Percentiles rank a stretch among this genome's conserved stretches.
phyloP scores from a whole-genome alignment of 2,329 filamentous ascomycete genomes.

The Pseudogymnoascus sp. region DNA sequence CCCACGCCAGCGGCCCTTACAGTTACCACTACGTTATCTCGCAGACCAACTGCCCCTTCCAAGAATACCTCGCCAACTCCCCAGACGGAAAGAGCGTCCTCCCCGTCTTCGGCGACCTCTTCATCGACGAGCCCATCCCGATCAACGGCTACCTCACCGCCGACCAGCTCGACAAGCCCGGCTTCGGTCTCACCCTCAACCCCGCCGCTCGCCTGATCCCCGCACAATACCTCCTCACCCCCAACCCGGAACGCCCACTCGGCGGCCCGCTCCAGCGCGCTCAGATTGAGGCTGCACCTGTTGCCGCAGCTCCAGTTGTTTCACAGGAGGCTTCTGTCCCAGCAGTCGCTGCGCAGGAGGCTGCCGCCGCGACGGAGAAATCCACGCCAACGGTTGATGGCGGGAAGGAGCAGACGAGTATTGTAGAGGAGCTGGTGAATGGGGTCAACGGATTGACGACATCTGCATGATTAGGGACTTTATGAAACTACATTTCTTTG shows the following conservation, averaged over 20 bases:
- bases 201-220: slow-evolving; percentile 70
- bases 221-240: slow-evolving; percentile 65
- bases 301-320: background rate
- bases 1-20: slow-evolving; percentile 90
- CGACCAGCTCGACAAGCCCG: slow-evolving; percentile 76
- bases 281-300: background rate
- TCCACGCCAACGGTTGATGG: slow-evolving; percentile 14
- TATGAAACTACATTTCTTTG: background rate
- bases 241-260: slow-evolving; percentile 48
- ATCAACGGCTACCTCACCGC: slow-evolving; percentile 75
- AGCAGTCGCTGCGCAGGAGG: slow-evolving; percentile 2
- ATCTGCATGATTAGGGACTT: slow-evolving; percentile 8
- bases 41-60: slow-evolving; percentile 88
- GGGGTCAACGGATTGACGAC: slow-evolving; percentile 23
- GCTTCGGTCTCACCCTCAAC: slow-evolving; percentile 84
- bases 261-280: slow-evolving; percentile 20
- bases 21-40: slow-evolving; percentile 95
- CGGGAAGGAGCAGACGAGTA: slow-evolving; percentile 29
- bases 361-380: slow-evolving; percentile 16
- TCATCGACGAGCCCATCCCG: slow-evolving; percentile 85
- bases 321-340: background rate
- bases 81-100: slow-evolving; percentile 83
- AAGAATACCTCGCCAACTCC: slow-evolving; percentile 92
- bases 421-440: slow-evolving; percentile 30
- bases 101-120: slow-evolving; percentile 87